Percentiles rank a stretch among this genome's conserved stretches.
These are phyloP conservation scores for Russula compacta DNA, from an alignment of 768 basidiomycete species.

Conservation along the genomic window DNA sequence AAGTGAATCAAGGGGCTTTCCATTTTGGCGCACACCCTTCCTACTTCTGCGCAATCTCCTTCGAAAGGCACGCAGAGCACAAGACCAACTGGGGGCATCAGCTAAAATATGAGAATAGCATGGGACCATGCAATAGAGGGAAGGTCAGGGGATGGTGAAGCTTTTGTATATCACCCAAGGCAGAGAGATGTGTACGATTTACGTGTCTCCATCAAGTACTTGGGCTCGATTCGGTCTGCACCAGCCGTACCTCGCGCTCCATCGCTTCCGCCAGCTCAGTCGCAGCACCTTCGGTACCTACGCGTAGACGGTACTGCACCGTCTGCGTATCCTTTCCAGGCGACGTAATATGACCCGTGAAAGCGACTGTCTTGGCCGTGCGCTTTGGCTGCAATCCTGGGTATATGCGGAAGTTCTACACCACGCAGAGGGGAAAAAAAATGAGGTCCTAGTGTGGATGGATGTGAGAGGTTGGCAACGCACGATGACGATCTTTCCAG, in stretches of 20 bases:
- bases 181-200: slow-evolving; percentile 19
- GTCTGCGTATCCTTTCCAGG: slow-evolving; percentile 30
- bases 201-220: slow-evolving; percentile 5
- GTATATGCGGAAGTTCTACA: slow-evolving; percentile 68
- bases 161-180: slow-evolving; percentile 3
- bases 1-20: slow-evolving; percentile 29
- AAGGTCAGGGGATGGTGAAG: neutral
- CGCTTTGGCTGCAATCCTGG: slow-evolving; percentile 44
- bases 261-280: slow-evolving; percentile 47
- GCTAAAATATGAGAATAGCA: neutral
- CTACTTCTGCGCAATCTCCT: neutral
- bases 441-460: neutral
- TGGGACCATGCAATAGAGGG: neutral
- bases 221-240: slow-evolving; percentile 31
- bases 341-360: slow-evolving; percentile 57
- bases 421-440: neutral
- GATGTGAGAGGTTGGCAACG: slow-evolving; percentile 25
- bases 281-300: slow-evolving; percentile 52
- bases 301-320: slow-evolving; percentile 52
- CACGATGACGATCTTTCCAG: slow-evolving; percentile 69
- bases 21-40: neutral
- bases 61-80: neutral
- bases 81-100: neutral
- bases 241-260: slow-evolving; percentile 51
- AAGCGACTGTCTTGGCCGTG: slow-evolving; percentile 46